Evolutionary conservation across 2,329 filamentous ascomycete genomes (phyloP).

Genomic region (Exutisphaerella laricina): DNA sequence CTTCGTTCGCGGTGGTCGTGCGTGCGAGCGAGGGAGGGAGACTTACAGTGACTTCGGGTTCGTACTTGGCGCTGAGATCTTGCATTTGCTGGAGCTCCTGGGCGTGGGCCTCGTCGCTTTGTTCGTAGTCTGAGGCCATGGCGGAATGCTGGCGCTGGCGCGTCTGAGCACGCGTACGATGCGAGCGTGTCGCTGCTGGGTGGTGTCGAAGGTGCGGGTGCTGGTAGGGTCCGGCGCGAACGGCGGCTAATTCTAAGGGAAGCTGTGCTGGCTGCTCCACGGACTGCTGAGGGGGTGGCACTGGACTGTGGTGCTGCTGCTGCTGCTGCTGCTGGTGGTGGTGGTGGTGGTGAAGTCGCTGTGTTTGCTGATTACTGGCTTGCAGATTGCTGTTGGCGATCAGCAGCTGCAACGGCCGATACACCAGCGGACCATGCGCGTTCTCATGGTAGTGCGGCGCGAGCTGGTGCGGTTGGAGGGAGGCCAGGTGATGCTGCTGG

Average conservation of each 20-base stretch:
- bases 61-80: conserved; percentile 56
- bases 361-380: too few relatives aligned
- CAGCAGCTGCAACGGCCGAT: conserved; percentile 36
- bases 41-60: conserved; percentile 53
- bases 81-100: conserved; percentile 58
- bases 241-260: conserved; percentile 18
- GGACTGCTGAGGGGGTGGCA: conserved; percentile 13
- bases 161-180: conserved; percentile 23
- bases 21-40: too few relatives aligned
- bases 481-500: conserved; percentile 15
- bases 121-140: conserved; percentile 36
- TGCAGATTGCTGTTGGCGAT: too few relatives aligned
- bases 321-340: conserved; percentile 1
- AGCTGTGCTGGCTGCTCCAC: conserved; percentile 22
- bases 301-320: conserved; percentile 15
- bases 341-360: too few relatives aligned
- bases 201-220: conserved; percentile 21
- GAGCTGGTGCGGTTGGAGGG: conserved; percentile 11
- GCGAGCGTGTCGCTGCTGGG: conserved; percentile 13
- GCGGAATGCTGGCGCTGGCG: conserved; percentile 20
- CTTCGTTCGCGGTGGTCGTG: background rate
- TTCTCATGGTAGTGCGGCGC: conserved; percentile 28
- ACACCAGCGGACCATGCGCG: conserved; percentile 36
- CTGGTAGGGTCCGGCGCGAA: conserved; percentile 20
- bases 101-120: conserved; percentile 28